These are phyloP conservation scores for Eimeria maxima DNA, from an alignment of 169 alveolate species.

Conservation along the genomic window DNA sequence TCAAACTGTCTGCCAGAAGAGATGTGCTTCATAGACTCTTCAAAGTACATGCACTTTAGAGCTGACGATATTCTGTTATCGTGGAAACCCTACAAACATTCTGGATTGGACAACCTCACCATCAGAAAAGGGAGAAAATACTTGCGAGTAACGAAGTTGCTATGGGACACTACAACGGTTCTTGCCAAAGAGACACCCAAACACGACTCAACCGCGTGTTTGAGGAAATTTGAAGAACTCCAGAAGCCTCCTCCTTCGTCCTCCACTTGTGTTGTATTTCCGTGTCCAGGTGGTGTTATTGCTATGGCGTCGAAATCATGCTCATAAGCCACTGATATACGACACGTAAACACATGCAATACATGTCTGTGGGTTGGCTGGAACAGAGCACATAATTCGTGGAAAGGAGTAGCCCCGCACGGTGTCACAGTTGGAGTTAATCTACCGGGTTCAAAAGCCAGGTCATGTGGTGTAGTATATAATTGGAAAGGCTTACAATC, in stretches of 20 bases:
- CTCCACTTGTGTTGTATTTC: slow-evolving; percentile 79
- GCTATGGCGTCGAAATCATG: slow-evolving; percentile 82
- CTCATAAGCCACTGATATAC: slow-evolving; percentile 56
- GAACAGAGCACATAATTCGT: neutral
- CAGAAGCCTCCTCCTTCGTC: slow-evolving; percentile 71
- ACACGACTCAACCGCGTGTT: slow-evolving; percentile 80
- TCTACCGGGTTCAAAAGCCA: neutral
- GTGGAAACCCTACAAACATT: neutral
- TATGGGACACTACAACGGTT: slow-evolving; percentile 83
- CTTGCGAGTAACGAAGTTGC: slow-evolving; percentile 82
- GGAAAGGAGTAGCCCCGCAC: neutral
- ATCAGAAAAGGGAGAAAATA: slow-evolving; percentile 78
- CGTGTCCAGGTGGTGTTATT: slow-evolving; percentile 81
- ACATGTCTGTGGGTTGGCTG: neutral
- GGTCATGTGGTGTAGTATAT: neutral
- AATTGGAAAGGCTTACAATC: slow-evolving; percentile 43
- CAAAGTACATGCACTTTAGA: neutral
- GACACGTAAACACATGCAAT: neutral
- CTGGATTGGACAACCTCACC: slow-evolving; percentile 46
- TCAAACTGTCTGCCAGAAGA: neutral
- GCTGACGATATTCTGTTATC: neutral
- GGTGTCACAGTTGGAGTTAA: neutral
- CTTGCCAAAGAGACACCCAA: slow-evolving; percentile 66
- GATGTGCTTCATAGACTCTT: neutral
- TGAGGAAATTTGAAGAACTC: slow-evolving; percentile 73